These are phyloP conservation scores for Acanthochlamys bracteata DNA, from an alignment of 106 monocot species.

Conservation along the genomic window DNA sequence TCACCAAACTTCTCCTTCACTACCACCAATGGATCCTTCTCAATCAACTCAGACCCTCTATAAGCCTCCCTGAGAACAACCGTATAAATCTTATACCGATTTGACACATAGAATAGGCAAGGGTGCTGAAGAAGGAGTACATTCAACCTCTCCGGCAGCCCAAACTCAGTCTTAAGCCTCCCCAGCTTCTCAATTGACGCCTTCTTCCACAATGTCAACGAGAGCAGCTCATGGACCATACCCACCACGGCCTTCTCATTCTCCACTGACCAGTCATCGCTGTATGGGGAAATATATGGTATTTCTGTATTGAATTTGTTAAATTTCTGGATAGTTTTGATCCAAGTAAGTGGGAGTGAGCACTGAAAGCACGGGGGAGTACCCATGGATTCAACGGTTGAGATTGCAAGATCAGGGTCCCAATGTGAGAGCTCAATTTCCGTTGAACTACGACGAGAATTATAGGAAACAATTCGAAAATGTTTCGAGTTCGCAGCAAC, in stretches of 20 bases:
- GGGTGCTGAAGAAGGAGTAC: constrained; percentile 66
- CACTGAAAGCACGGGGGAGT: constrained; percentile 39
- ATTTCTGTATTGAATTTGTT: constrained; percentile 50
- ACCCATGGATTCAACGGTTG: constrained; percentile 31
- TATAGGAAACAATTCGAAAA: constrained; percentile 48
- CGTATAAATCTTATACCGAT: constrained; percentile 80
- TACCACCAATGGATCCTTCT: constrained; percentile 77
- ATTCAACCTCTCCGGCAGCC: constrained; percentile 56
- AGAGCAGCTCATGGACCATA: constrained; percentile 74
- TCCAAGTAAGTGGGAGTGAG: constrained; percentile 56
- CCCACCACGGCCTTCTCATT: constrained; percentile 62
- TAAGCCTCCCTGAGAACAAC: constrained; percentile 87
- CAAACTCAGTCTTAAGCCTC: constrained; percentile 76
- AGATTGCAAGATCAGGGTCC: constrained; percentile 53
- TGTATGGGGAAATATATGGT: constrained; percentile 72
- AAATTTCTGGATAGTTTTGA: constrained; percentile 39
- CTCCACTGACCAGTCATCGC: constrained; percentile 3
- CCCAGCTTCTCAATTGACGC: constrained; percentile 78
- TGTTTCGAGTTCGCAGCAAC: constrained; percentile 34
- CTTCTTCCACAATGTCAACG: constrained; percentile 87
- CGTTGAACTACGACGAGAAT: constrained; percentile 48
- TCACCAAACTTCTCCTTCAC: constrained; percentile 88
- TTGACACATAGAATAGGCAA: constrained; percentile 92
- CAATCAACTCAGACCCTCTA: constrained; percentile 53
- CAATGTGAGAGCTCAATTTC: constrained; percentile 72